Conservation (phyloP, 2,329 filamentous ascomycete genomes). For the Hypoxylon sp. region DNA sequence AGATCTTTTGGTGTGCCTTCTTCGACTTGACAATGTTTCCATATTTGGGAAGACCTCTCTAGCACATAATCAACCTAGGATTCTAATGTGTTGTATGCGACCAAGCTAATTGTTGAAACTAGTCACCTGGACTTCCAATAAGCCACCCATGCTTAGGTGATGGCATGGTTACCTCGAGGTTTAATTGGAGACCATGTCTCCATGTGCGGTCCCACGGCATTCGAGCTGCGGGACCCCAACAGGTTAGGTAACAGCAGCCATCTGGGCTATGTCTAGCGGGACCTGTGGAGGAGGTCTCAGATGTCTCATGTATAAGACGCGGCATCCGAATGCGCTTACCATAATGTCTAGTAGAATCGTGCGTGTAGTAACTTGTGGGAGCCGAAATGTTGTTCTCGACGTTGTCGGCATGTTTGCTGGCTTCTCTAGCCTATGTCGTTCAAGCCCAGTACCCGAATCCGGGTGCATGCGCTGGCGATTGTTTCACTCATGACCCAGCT, state of each 20-base stretch:
- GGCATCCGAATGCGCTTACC: constrained; percentile 9
- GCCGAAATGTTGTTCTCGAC: constrained; percentile 32
- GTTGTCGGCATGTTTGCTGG: constrained; percentile 33
- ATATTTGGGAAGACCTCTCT: not conserved
- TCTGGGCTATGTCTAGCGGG: constrained; percentile 12
- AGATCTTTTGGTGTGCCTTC: not conserved
- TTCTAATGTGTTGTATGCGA: not conserved
- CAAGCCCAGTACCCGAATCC: constrained; percentile 53
- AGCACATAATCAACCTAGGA: not conserved
- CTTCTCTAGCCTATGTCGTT: constrained; percentile 35
- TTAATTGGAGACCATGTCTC: constrained; percentile 5
- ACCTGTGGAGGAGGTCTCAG: constrained; percentile 15
- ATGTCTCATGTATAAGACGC: constrained; percentile 36
- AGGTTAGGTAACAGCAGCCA: constrained; percentile 24
- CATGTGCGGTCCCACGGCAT: constrained; percentile 3
- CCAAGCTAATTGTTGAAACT: too few relatives aligned
- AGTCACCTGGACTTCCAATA: not conserved
- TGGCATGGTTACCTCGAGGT: constrained; percentile 23
- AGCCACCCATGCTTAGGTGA: not conserved
- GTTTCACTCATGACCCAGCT: constrained; percentile 57
- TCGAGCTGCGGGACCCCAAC: constrained; percentile 6
- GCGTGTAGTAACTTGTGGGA: not conserved
- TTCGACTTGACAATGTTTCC: not conserved
- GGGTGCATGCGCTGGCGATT: constrained; percentile 56
- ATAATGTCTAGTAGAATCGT: constrained; percentile 9